Evolutionary conservation across 805 yeast genomes (phyloP).

Genomic region (Hermanozyma aechmeae): DNA sequence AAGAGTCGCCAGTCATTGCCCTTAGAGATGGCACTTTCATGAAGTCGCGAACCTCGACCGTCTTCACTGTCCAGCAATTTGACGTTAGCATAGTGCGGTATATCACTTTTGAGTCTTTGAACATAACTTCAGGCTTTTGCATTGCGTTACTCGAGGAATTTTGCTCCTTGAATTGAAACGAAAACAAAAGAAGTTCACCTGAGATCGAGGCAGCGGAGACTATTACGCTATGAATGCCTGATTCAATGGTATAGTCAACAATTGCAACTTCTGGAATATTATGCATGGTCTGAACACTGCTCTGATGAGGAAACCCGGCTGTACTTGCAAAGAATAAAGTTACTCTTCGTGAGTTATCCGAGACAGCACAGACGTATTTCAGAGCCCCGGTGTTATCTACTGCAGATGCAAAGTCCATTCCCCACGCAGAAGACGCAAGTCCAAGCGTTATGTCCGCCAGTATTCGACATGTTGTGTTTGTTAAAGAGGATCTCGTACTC

Average conservation of each 20-base stretch:
- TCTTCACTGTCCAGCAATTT: not conserved
- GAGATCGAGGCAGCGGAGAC: not conserved
- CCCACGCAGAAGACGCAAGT: not conserved
- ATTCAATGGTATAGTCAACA: not conserved
- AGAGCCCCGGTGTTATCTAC: not conserved
- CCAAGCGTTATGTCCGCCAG: not conserved
- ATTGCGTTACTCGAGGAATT: not conserved
- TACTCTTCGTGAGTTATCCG: not conserved
- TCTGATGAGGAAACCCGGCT: not conserved
- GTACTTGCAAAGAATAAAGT: not conserved
- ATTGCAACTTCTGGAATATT: not conserved
- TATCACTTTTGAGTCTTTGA: too few relatives aligned
- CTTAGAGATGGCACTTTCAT: not conserved
- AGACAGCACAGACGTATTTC: not conserved
- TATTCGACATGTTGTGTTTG: not conserved
- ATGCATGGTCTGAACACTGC: not conserved
- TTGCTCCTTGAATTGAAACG: not conserved
- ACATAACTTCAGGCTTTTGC: too few relatives aligned
- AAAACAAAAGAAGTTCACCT: not conserved
- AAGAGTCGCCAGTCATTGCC: too few relatives aligned
- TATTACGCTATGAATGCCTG: not conserved
- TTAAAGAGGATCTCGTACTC: too few relatives aligned
- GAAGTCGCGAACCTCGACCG: not conserved
- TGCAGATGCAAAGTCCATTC: not conserved
- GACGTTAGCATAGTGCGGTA: not conserved